Conservation (phyloP, 352 stramenopile genomes). For the Phytopythium mirpurense region DNA sequence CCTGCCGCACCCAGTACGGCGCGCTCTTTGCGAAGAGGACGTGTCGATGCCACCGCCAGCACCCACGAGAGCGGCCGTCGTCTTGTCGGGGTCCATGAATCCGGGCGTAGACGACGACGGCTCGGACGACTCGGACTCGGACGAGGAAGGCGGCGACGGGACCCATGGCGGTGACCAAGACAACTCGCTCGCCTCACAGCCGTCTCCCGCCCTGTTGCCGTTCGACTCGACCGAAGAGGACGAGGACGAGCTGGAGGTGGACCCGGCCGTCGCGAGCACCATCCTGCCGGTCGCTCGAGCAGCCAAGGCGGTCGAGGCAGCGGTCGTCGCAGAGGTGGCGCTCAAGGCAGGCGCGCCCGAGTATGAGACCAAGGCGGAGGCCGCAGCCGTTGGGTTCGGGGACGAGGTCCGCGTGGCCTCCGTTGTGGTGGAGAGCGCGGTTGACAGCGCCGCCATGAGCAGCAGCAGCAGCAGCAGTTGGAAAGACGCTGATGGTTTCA, state of each 20-base stretch:
- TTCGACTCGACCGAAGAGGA: slow-evolving; percentile 19
- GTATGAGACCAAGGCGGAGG: background rate
- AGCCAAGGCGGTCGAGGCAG: background rate
- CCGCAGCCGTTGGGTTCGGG: background rate
- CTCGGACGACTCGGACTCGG: slow-evolving; percentile 20
- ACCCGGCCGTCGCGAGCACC: slow-evolving; percentile 22
- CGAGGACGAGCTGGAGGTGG: slow-evolving; percentile 46
- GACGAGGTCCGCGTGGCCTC: slow-evolving; percentile 3
- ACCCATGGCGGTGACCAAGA: background rate
- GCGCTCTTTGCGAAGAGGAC: too few species aligned
- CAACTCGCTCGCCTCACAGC: slow-evolving; percentile 5
- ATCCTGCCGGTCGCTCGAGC: slow-evolving; percentile 7
- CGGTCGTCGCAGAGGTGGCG: background rate
- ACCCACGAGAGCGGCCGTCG: slow-evolving; percentile 6
- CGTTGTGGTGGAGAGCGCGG: background rate
- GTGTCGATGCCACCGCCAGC: slow-evolving; percentile 16
- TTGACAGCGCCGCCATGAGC: background rate
- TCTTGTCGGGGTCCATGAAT: slow-evolving; percentile 28
- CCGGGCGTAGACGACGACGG: slow-evolving; percentile 25
- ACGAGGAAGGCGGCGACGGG: slow-evolving; percentile 22
- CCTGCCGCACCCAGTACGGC: too few species aligned
- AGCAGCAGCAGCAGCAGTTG: background rate
- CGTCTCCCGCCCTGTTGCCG: slow-evolving; percentile 5
- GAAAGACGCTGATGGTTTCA: background rate
- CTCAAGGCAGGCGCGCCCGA: background rate